These are phyloP conservation scores for Macadamia integrifolia DNA, from an alignment of 164 flowering plant species.

Conservation along the genomic window DNA sequence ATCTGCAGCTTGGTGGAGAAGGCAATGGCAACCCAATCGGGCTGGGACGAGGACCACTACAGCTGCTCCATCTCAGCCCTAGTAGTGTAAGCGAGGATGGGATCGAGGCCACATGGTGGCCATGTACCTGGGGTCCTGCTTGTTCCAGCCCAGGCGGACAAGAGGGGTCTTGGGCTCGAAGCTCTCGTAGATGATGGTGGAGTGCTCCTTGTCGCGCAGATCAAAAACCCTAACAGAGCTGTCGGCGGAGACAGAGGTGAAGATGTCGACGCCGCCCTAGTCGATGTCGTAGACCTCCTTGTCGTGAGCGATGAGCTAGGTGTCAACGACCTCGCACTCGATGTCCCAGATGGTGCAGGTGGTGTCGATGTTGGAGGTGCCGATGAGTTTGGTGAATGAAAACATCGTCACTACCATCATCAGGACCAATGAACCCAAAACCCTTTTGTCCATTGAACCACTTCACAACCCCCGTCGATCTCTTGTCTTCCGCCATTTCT, in stretches of 20 bases:
- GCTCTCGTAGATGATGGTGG: conserved; percentile 26
- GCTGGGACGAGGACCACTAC: background rate
- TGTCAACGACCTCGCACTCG: conserved; percentile 32
- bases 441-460: too few relatives aligned
- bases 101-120: conserved; percentile 44
- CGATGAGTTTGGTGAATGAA: conserved; percentile 39
- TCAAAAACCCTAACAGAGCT: conserved; percentile 84
- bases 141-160: conserved; percentile 87
- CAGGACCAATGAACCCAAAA: too few relatives aligned
- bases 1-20: background rate
- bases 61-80: background rate
- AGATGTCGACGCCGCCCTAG: conserved; percentile 90
- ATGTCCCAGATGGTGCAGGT: conserved; percentile 93
- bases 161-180: conserved; percentile 79
- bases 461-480: too few relatives aligned
- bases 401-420: too few relatives aligned
- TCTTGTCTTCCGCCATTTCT: too few relatives aligned
- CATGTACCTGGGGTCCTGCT: conserved; percentile 91
- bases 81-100: background rate
- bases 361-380: conserved; percentile 86
- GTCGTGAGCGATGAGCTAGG: conserved; percentile 61
- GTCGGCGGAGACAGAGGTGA: conserved; percentile 91
- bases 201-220: conserved; percentile 83
- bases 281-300: conserved; percentile 92
- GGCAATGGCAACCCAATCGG: background rate